Base-by-base conservation (phyloP, 805 yeast species). In the Metschnikowia lachancei region DNA sequence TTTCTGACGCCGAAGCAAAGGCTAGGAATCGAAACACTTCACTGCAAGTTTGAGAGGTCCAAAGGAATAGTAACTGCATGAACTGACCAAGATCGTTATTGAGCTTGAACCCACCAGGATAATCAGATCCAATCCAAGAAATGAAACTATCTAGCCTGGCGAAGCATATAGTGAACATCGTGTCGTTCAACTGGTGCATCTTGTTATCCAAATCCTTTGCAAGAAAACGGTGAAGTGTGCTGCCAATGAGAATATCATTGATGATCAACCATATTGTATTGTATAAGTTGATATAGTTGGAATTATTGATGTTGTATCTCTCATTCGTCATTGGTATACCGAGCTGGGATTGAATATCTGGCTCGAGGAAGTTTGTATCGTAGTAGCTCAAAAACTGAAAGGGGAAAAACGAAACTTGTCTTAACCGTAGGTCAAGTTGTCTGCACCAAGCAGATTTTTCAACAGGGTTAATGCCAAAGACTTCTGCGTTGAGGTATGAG, bases 51-150 rank as follows among this genome's bases (percentile, higher is more conserved):
- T 79, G 79, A 22, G 91, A 74, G 11, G 90, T 85, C 97, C 97
- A 92, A 9, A 86, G 61, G 55, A 87, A 85, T 39, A 94, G 66
- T 47, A 89, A 95, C 30, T 96, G 96, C 61, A 92, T 75, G 58
- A 94, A 95, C 13, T 72, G 75, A 0, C 97, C 87, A 16, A 94
- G 72, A 58, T 90, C 97, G 49, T 81, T 83, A 63, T 94, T 94
- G 43, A 94, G 76, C 60, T 94, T 94, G 57, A 94, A 82, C 3
- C 99, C 99, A 13, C 92, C 96, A 0, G 99, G 99, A 58, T 91
- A 86, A 50, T 82, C 51, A 18, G 56, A 77, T 72, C 90, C 88
- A 31, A 94, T 72, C 91, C 95, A 86, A 0, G 69, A 54, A 3
- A 91, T 80, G 32, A 82, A 61, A 2, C 60, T 50, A 16, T 73